Conservation (phyloP, 1,139 yeast genomes). For the Yamadazyma songkhlaensis region DNA sequence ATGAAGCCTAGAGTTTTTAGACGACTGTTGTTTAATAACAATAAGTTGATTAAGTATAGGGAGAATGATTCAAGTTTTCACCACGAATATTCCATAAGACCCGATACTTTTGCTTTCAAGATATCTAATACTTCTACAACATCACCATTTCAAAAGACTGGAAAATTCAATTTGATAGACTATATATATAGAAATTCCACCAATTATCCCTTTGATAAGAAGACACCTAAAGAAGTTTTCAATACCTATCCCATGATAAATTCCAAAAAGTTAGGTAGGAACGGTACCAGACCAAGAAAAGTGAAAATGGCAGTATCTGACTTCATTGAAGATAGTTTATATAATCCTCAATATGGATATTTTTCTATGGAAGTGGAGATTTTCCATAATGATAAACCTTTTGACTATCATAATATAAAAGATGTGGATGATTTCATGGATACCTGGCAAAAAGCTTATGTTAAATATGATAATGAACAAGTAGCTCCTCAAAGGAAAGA, state of each 20-base stretch:
- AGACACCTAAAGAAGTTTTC: slow-evolving; percentile 41
- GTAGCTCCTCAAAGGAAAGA: slow-evolving; percentile 16
- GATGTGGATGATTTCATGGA: slow-evolving; percentile 72
- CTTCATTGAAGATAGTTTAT: slow-evolving; percentile 81
- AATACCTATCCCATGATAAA: slow-evolving; percentile 39
- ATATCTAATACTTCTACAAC: slow-evolving; percentile 15
- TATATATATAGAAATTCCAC: slow-evolving; percentile 42
- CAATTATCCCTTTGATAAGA: slow-evolving; percentile 41
- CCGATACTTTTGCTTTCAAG: slow-evolving; percentile 48
- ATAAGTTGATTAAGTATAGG: slow-evolving; percentile 10
- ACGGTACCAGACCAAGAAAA: slow-evolving; percentile 52
- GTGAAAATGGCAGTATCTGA: slow-evolving; percentile 73
- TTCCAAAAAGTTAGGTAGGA: slow-evolving; percentile 44
- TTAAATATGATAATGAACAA: slow-evolving; percentile 43
- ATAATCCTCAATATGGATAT: slow-evolving; percentile 80
- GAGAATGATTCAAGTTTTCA: slow-evolving; percentile 27
- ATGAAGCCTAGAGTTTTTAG: slow-evolving; percentile 5
- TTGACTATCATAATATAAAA: slow-evolving; percentile 54
- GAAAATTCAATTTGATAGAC: slow-evolving; percentile 30
- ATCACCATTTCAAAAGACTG: slow-evolving; percentile 26
- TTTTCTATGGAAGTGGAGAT: slow-evolving; percentile 77
- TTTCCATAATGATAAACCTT: slow-evolving; percentile 61
- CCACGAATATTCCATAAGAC: slow-evolving; percentile 48
- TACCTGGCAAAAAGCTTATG: slow-evolving; percentile 67
- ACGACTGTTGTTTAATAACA: slow-evolving; percentile 11